Evolutionary conservation across 352 stramenopile genomes (phyloP).

Genomic region (Phytophthora crassamura): DNA sequence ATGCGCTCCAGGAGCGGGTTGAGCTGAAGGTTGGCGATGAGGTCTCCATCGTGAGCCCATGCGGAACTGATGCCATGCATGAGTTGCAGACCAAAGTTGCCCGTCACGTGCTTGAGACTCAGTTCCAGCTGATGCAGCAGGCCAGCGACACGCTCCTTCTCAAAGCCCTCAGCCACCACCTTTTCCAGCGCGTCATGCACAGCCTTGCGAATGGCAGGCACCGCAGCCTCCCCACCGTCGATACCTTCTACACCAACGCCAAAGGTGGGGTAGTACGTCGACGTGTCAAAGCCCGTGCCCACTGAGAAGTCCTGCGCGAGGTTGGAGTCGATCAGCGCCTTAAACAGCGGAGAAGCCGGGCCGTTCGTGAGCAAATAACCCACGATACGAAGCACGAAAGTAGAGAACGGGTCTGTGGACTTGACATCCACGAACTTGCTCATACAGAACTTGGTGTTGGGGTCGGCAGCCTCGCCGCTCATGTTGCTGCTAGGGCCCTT

Average conservation of each 20-base stretch:
- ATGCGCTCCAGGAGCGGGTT: constrained; percentile 72
- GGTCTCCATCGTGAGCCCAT: constrained; percentile 74
- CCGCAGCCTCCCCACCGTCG: constrained; percentile 42
- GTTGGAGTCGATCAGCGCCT: constrained; percentile 79
- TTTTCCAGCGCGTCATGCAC: constrained; percentile 57
- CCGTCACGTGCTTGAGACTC: constrained; percentile 84
- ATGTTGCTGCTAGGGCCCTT: constrained; percentile 73
- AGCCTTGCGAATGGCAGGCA: constrained; percentile 70
- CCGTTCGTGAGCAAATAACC: constrained; percentile 82
- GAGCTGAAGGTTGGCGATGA: constrained; percentile 71
- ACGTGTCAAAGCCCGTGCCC: constrained; percentile 83
- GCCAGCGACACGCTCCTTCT: constrained; percentile 72
- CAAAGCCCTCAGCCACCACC: constrained; percentile 75
- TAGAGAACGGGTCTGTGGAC: constrained; percentile 77
- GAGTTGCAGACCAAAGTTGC: constrained; percentile 83
- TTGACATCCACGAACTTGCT: constrained; percentile 73
- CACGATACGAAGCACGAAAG: constrained; percentile 83
- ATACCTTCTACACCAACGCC: constrained; percentile 84
- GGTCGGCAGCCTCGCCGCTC: constrained; percentile 51
- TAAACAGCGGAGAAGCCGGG: constrained; percentile 82
- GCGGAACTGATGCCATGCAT: constrained; percentile 77
- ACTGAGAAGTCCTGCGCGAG: constrained; percentile 82
- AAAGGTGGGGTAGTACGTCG: constrained; percentile 79
- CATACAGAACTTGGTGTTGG: constrained; percentile 85
- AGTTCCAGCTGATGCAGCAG: constrained; percentile 85